phyloP scores from a whole-genome alignment of 2,329 filamentous ascomycete species.

The Mollisiaceae sp. region DNA sequence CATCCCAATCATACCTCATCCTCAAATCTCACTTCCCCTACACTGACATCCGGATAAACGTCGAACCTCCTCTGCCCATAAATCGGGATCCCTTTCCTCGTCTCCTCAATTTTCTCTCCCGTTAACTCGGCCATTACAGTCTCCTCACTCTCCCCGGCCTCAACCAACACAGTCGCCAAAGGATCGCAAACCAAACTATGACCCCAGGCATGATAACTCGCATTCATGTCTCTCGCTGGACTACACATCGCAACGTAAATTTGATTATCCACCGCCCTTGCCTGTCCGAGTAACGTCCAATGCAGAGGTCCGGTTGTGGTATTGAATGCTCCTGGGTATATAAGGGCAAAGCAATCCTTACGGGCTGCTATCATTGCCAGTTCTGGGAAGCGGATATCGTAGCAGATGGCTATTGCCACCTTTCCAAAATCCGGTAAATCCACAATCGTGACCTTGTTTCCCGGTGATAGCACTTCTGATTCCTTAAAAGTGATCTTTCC shows the following conservation, averaged over 20 bases:
- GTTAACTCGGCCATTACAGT: conserved; percentile 77
- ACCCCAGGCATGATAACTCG: conserved; percentile 87
- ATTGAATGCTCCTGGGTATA: conserved; percentile 98
- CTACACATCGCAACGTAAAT: conserved; percentile 92
- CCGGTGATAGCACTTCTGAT: conserved; percentile 84
- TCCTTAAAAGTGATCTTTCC: conserved; percentile 92
- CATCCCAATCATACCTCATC: conserved; percentile 12
- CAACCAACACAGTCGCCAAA: conserved; percentile 78
- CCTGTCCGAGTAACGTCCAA: conserved; percentile 83
- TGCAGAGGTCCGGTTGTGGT: conserved; percentile 89
- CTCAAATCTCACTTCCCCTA: conserved; percentile 50
- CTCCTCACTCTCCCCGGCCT: conserved; percentile 79
- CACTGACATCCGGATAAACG: conserved; percentile 89
- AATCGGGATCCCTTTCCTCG: conserved; percentile 83
- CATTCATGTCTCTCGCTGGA: conserved; percentile 79
- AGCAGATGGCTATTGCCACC: conserved; percentile 91
- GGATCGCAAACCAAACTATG: conserved; percentile 90
- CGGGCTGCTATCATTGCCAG: conserved; percentile 87
- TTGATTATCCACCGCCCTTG: conserved; percentile 91
- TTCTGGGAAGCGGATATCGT: conserved; percentile 96
- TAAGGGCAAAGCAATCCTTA: conserved; percentile 81
- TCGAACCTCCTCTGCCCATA: conserved; percentile 88
- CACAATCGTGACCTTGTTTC: conserved; percentile 83
- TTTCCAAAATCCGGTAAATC: conserved; percentile 88
- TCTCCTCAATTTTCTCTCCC: conserved; percentile 71